Percentiles rank a stretch among this genome's conserved stretches.
Conservation (phyloP, 2,329 filamentous ascomycete genomes). For the Fusarium anguioides region DNA sequence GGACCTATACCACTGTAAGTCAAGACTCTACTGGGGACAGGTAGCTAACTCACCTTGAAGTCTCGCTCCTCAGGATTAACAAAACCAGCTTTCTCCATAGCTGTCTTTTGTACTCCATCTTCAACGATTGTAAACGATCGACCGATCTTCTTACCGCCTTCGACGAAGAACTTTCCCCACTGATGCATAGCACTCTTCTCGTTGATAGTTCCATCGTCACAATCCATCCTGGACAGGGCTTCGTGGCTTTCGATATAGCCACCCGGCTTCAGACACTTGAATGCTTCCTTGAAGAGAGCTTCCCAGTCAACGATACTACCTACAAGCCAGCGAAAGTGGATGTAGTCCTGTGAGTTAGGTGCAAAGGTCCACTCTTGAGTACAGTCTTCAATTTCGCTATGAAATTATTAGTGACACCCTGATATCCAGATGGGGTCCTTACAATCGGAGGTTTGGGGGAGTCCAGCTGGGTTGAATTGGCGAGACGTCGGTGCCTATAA, state of each 20-base stretch:
- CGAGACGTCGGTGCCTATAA: slow-evolving; percentile 32
- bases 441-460: slow-evolving; percentile 29
- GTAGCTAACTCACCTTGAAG: slow-evolving; percentile 8
- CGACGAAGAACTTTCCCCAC: slow-evolving; percentile 36
- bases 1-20: slow-evolving; percentile 2
- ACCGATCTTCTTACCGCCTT: slow-evolving; percentile 26
- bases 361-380: slow-evolving; percentile 37
- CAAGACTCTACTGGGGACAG: fast-evolving
- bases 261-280: slow-evolving; percentile 19
- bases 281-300: slow-evolving; percentile 22
- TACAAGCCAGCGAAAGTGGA: slow-evolving; percentile 34
- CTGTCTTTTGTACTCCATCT: slow-evolving; percentile 19
- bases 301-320: slow-evolving; percentile 29
- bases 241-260: slow-evolving; percentile 30
- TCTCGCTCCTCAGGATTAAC: slow-evolving; percentile 15
- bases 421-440: not conserved
- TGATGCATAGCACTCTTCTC: slow-evolving; percentile 32
- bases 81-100: slow-evolving; percentile 27
- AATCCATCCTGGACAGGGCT: slow-evolving; percentile 25
- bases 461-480: slow-evolving; percentile 33
- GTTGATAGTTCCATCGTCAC: slow-evolving; percentile 16
- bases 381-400: slow-evolving; percentile 34
- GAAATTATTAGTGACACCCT: fast-evolving
- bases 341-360: slow-evolving; percentile 20
- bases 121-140: slow-evolving; percentile 27